Evolutionary conservation across 192 early-diverging fungal species (phyloP).

Genomic region (Lobosporangium transversale): DNA sequence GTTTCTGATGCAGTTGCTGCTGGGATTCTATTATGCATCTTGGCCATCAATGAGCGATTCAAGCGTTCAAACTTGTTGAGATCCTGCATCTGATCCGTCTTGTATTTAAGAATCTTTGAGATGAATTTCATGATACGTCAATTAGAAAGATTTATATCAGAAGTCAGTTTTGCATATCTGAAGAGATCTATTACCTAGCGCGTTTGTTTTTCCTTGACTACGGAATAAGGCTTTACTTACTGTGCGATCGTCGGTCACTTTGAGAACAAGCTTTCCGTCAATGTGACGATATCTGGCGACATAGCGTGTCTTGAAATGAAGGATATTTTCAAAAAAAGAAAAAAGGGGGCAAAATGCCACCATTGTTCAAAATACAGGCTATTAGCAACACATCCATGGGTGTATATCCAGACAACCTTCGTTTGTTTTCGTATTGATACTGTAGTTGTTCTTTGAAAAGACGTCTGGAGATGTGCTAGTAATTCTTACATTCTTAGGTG

Average conservation of each 20-base stretch:
- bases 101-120: constrained; percentile 64
- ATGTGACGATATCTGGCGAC: constrained; percentile 71
- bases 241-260: constrained; percentile 76
- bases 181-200: no score
- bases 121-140: no score
- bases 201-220: no score
- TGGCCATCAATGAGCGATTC: constrained; percentile 70
- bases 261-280: constrained; percentile 76
- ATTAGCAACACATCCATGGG: no score
- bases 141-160: no score
- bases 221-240: no score
- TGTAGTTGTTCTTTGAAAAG: no score
- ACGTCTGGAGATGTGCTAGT: constrained; percentile 1
- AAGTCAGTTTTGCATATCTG: no score
- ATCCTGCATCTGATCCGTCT: constrained; percentile 74
- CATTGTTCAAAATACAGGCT: no score
- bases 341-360: no score
- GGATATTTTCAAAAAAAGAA: background rate
- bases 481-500: constrained; percentile 65
- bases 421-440: no score
- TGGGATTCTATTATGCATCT: constrained; percentile 71
- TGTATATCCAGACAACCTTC: no score
- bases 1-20: constrained; percentile 14
- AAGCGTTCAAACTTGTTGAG: constrained; percentile 77
- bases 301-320: constrained; percentile 68